Evolutionary conservation across 768 basidiomycete genomes (phyloP).

Genomic region (Termitomyces titanicus): DNA sequence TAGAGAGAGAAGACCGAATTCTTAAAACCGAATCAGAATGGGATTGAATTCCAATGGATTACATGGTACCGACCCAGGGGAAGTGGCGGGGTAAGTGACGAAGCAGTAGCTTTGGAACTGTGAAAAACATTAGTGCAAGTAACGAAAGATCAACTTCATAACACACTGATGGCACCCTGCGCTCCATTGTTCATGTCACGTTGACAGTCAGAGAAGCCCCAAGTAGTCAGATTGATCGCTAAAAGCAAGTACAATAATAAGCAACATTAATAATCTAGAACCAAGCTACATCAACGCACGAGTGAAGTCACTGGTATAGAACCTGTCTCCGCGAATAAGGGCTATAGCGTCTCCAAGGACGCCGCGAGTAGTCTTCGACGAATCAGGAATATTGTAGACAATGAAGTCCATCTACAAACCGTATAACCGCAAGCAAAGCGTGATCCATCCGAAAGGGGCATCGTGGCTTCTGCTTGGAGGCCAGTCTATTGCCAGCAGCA

Average conservation of each 20-base stretch:
- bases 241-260: not conserved
- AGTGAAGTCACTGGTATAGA: conserved; percentile 48
- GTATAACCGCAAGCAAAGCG: conserved; percentile 28
- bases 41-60: not conserved
- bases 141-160: not conserved
- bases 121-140: not conserved
- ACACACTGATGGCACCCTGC: conserved; percentile 15
- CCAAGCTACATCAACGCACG: conserved; percentile 24
- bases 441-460: conserved; percentile 25
- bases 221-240: conserved; percentile 44
- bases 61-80: conserved; percentile 6
- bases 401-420: conserved; percentile 6
- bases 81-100: conserved; percentile 16
- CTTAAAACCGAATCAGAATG: not conserved
- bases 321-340: conserved; percentile 50
- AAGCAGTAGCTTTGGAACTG: conserved; percentile 16
- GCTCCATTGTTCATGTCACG: conserved; percentile 30
- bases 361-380: conserved; percentile 36
- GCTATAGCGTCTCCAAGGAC: conserved; percentile 51
- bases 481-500: conserved; percentile 17
- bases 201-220: conserved; percentile 49
- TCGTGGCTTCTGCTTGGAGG: conserved; percentile 29
- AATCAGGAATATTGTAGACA: not conserved
- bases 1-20: conserved; percentile 12
- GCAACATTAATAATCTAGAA: not conserved